These are phyloP conservation scores for Boletus reticuloceps DNA, from an alignment of 768 basidiomycete genomes.

Conservation along the genomic window DNA sequence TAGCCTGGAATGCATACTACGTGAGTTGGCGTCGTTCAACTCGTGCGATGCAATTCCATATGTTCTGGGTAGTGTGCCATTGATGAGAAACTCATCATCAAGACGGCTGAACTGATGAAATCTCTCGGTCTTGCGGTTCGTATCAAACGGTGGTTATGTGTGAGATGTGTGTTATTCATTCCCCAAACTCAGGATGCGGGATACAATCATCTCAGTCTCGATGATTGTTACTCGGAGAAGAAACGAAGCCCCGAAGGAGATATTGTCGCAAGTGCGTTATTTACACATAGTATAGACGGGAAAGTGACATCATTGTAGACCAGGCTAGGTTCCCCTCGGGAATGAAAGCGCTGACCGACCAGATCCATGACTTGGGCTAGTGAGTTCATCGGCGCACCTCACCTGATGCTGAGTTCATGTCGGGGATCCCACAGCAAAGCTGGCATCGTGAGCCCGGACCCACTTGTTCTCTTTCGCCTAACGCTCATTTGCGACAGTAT, in stretches of 20 bases:
- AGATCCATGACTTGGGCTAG: conserved; percentile 57
- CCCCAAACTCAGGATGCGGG: conserved; percentile 46
- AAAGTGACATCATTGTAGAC: conserved; percentile 32
- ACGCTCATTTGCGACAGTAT: conserved; percentile 39
- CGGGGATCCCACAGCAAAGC: conserved; percentile 41
- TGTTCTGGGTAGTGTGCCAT: conserved; percentile 49
- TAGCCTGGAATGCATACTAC: conserved; percentile 72
- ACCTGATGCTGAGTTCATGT: not conserved
- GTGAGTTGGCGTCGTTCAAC: conserved; percentile 31
- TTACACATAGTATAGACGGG: not conserved
- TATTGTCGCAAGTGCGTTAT: conserved; percentile 49
- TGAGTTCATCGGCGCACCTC: conserved; percentile 29
- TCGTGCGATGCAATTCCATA: not conserved
- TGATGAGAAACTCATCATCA: conserved; percentile 48
- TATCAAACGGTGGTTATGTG: not conserved
- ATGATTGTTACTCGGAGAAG: conserved; percentile 66
- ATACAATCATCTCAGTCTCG: conserved; percentile 58
- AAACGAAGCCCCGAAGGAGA: conserved; percentile 48
- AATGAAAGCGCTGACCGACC: conserved; percentile 53
- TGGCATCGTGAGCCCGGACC: conserved; percentile 50
- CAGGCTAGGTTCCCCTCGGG: conserved; percentile 53
- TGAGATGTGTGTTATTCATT: not conserved
- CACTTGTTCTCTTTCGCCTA: not conserved
- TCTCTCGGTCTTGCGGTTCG: conserved; percentile 48
- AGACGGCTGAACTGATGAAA: conserved; percentile 50